phyloP scores from a whole-genome alignment of 345 rosid genomes.

The Punica granatum region DNA sequence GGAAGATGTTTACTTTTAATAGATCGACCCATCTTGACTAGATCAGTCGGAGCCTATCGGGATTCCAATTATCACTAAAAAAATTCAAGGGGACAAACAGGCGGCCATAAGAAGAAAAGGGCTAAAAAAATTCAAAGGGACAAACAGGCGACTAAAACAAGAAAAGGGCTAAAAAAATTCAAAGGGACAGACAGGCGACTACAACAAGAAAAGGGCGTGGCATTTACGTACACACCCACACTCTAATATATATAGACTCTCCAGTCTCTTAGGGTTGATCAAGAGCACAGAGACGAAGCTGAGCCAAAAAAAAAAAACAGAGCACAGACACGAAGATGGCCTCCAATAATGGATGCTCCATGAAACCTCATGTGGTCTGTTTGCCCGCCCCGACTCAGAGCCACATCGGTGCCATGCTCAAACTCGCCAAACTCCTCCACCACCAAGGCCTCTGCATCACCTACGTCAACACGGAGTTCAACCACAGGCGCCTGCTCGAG shows the following conservation, averaged over 20 bases:
- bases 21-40: no score
- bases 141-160: no score
- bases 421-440: slow-evolving; percentile 21
- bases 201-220: no score
- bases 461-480: slow-evolving; percentile 22
- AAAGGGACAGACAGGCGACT: no score
- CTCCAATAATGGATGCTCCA: neutral
- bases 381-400: slow-evolving; percentile 14
- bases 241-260: neutral
- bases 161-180: no score
- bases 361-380: slow-evolving; percentile 12
- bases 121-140: no score
- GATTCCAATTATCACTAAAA: no score
- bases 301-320: neutral
- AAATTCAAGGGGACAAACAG: no score
- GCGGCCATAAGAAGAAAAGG: no score
- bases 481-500: slow-evolving; percentile 12
- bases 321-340: neutral
- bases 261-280: neutral
- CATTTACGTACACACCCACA: no score
- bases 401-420: slow-evolving; percentile 19
- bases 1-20: no score
- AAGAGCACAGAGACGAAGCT: neutral
- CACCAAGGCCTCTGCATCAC: slow-evolving; percentile 17
- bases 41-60: no score